Evolutionary conservation across 2,329 filamentous ascomycete species (phyloP), one percentile per base, ranked within the genome.

Genomic region (Mycogone perniciosa): DNA sequence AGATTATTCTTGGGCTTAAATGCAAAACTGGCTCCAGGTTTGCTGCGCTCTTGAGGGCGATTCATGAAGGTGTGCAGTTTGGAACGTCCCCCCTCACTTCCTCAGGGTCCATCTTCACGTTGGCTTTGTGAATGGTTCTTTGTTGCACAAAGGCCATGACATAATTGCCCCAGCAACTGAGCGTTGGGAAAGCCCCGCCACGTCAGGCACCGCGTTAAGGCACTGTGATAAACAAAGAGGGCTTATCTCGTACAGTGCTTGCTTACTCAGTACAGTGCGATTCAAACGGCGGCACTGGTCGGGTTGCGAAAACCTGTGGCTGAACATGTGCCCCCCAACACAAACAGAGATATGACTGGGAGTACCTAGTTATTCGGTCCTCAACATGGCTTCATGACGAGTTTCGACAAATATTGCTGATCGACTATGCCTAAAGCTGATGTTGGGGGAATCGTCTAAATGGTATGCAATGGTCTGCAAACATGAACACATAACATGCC

Each of bases 1-100:
- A 67, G 59, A 42, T 58, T 68, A 52, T 65, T 63, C 46, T 54
- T 59, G 10, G 64, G 64, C 33, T 61, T 63, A 55, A 67, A 64
- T 46, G 62, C 57, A 53, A 67, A 65, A 43, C 56, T 51, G 31
- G 65, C 60, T 35, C 61, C 65, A 27, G 62, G 64, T 49, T 66
- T 67, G 27, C 45, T 44, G 29, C 50, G 51, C 37, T 56, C 45
- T 49, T 48, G 44, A 27, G 47, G 47, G 30, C 46, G n/a, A 35
- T 55, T 57, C 60, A 61, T 56, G 41, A 13, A 52, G 39, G 35
- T 33, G 46, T 56, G 56, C 29, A 51, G 26, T 39, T 47, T 39
- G 37, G 33, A 50, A 54, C 33, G 41, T 44, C 40, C 40, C 20
- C 35, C 38, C 50, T 37, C 52, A 52, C 53, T 47, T 40, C 6